Evolutionary conservation across 306 rosid species (phyloP), one percentile per base, ranked within the genome.

Genomic region (Dryas alaskensis): DNA sequence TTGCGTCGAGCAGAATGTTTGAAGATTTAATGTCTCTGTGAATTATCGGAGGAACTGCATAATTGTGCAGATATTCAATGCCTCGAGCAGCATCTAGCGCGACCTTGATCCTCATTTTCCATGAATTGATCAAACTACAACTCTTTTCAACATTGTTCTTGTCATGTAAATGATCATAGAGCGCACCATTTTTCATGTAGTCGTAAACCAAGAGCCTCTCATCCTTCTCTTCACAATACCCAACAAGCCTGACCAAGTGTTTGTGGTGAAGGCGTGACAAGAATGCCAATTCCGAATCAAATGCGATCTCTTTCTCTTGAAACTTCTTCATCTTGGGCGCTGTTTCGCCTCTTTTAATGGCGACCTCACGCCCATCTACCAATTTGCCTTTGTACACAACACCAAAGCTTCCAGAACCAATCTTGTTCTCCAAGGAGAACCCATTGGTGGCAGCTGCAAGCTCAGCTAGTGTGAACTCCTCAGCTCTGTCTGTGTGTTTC

Each of bases 371-470:
- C 6, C 97, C 92, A 4, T 93, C 98, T 0, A 45, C 0, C 13
- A 93, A 81, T 71, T 89, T 93, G 3, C 96, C 98, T 57, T 40
- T 85, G 63, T 93, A 93, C 65, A 93, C 97, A 22, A 91, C 82
- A 5, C 98, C 98, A n/a, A 84, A 93, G 86, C 98, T 93, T 69
- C 98, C 98, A 0, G 90, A 85, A 1, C 98, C 98, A 12, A 93
- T 65, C 82, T 89, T 87, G 84, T 91, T 86, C 78, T 87, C 90
- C 3, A 46, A 16, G 14, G 92, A 81, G 75, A 93, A 93, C 65
- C 69, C 77, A 61, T 85, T 67, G 57, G 98, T 86, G 57, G 97
- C 98, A 2, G 74, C 72, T 11, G 84, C 82, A 9, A 93, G 97
- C 85, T 93, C 97, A 5, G 89, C 65, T 0, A 93, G 69, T 0